phyloP scores from a whole-genome alignment of 306 rosid genomes.

The Pachyrhizus erosus region DNA sequence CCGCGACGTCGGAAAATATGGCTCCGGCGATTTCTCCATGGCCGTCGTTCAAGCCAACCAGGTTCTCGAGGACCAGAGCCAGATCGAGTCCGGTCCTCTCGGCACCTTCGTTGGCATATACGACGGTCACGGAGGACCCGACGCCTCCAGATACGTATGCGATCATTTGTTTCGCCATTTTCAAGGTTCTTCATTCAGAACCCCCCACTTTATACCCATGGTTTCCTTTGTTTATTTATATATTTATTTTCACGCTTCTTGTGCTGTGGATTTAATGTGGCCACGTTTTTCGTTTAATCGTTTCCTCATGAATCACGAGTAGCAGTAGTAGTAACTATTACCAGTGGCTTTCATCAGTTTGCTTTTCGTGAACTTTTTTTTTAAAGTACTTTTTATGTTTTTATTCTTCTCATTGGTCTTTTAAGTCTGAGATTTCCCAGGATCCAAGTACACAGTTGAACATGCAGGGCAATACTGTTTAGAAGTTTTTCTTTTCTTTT shows the following conservation, averaged over 20 bases:
- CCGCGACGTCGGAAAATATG: constrained; percentile 65
- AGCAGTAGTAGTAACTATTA: constrained; percentile 34
- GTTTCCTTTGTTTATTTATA: not conserved
- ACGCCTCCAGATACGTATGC: constrained; percentile 68
- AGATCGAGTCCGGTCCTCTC: constrained; percentile 81
- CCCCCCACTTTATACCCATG: not conserved
- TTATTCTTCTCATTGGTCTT: constrained; percentile 26
- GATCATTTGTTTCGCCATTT: constrained; percentile 71
- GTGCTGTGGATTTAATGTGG: constrained; percentile 36
- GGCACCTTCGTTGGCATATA: constrained; percentile 82
- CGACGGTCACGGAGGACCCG: constrained; percentile 89
- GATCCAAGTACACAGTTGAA: constrained; percentile 35
- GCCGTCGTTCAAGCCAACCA: constrained; percentile 84
- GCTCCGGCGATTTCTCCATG: constrained; percentile 80
- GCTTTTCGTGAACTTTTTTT: constrained; percentile 47
- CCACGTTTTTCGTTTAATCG: constrained; percentile 42
- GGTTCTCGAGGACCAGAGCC: constrained; percentile 82
- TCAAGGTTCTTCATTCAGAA: constrained; percentile 58
- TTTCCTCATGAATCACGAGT: constrained; percentile 31
- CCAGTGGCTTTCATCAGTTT: constrained; percentile 42
- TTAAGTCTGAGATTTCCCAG: constrained; percentile 33
- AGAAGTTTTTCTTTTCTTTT: not conserved
- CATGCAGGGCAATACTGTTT: constrained; percentile 32
- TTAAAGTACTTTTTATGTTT: constrained; percentile 11
- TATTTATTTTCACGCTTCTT: constrained; percentile 15